Evolutionary conservation across 495 filamentous ascomycete species (phyloP).

Genomic region (Wilcoxina mikolae): DNA sequence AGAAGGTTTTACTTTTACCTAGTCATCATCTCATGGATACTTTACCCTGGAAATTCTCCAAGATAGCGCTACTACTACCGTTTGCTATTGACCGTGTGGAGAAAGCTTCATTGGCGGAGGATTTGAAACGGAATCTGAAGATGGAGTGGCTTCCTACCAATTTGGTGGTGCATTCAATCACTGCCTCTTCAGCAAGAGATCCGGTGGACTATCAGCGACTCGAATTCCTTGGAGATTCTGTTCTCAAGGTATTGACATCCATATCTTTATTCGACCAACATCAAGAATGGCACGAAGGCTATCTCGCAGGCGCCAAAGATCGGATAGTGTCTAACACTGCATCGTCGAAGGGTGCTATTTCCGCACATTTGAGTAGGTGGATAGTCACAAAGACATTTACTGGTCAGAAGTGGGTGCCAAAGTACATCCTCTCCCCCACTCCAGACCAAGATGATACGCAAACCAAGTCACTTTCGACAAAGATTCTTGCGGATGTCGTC

Average conservation of each 20-base stretch:
- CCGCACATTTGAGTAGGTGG: conserved; percentile 52
- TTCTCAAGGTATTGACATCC: conserved; percentile 65
- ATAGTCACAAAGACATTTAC: conserved; percentile 58
- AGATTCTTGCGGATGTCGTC: conserved; percentile 78
- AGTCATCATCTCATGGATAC: conserved; percentile 36
- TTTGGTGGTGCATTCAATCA: conserved; percentile 60
- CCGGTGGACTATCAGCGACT: conserved; percentile 64
- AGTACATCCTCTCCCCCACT: conserved; percentile 36
- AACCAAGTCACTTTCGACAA: conserved; percentile 45
- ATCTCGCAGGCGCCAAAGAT: conserved; percentile 53
- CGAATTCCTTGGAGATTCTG: conserved; percentile 76
- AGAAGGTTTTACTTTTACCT: conserved; percentile 15
- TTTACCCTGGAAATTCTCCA: conserved; percentile 44
- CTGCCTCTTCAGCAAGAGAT: conserved; percentile 45
- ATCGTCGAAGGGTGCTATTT: conserved; percentile 48
- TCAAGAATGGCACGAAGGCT: conserved; percentile 62
- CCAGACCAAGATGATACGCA: not conserved
- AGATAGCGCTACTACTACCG: conserved; percentile 60
- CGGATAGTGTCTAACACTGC: conserved; percentile 56
- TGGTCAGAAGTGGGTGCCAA: conserved; percentile 54
- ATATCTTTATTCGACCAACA: conserved; percentile 52
- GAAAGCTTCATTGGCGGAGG: conserved; percentile 45
- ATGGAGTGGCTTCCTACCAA: conserved; percentile 37
- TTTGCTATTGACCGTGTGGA: conserved; percentile 59
- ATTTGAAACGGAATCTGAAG: conserved; percentile 48